Percentiles rank a stretch among this genome's conserved stretches.
Conservation (phyloP, 352 stramenopile genomes). For the Phytophthora pini region DNA sequence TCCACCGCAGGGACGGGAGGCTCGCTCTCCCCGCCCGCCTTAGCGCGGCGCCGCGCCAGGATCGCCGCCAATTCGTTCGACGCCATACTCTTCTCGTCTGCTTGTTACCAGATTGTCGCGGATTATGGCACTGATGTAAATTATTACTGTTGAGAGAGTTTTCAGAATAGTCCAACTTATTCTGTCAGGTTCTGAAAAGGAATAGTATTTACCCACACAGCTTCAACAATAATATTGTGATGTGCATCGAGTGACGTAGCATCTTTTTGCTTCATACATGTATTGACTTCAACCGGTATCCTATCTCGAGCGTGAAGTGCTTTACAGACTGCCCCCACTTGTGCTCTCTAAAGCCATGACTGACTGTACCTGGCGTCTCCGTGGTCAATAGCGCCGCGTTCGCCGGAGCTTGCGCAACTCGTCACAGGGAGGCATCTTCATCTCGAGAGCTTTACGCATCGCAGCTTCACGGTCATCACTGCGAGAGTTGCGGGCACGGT, state of each 20-base stretch:
- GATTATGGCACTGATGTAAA: conserved; percentile 13
- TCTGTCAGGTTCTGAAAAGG: not conserved
- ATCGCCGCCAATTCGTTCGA: conserved; percentile 87
- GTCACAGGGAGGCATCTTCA: conserved; percentile 88
- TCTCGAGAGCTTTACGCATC: conserved; percentile 81
- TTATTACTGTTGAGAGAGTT: conserved; percentile 8
- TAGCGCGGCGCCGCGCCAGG: conserved; percentile 76
- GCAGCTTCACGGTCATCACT: conserved; percentile 76
- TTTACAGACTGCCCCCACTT: conserved; percentile 8
- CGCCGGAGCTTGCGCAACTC: conserved; percentile 73
- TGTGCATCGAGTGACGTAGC: conserved; percentile 10
- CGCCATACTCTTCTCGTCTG: conserved; percentile 59
- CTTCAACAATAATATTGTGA: conserved; percentile 12
- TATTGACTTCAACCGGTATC: conserved; percentile 19
- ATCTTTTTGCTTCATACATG: conserved; percentile 23
- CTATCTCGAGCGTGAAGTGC: conserved; percentile 5
- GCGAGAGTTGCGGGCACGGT: conserved; percentile 80
- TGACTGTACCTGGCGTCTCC: conserved; percentile 15
- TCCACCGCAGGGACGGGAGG: conserved; percentile 39
- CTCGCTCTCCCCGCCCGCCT: conserved; percentile 57
- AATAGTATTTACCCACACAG: conserved; percentile 14
- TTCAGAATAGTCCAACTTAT: too few species aligned
- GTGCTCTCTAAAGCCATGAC: conserved; percentile 23
- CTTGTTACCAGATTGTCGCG: conserved; percentile 35
- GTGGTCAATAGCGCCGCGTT: conserved; percentile 60